These are phyloP conservation scores for Penicillium samsonianum DNA, from an alignment of 495 filamentous ascomycete genomes.

Conservation along the genomic window DNA sequence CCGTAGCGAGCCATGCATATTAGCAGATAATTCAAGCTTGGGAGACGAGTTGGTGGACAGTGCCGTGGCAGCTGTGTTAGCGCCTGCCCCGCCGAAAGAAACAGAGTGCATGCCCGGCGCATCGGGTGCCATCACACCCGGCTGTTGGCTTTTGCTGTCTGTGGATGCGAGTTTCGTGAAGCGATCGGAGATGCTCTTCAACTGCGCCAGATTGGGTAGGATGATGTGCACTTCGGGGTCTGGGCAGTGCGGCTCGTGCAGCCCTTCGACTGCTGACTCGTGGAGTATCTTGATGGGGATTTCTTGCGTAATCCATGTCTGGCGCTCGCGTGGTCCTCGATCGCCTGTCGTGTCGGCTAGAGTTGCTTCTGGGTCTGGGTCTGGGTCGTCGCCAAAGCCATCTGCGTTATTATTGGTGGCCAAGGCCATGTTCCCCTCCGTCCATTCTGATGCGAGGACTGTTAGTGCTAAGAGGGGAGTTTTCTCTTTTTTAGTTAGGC, in stretches of 20 bases:
- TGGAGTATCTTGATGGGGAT: constrained; percentile 89
- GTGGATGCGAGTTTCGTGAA: constrained; percentile 75
- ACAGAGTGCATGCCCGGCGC: constrained; percentile 10
- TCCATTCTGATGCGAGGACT: constrained; percentile 61
- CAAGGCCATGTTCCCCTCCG: constrained; percentile 48
- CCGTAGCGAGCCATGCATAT: constrained; percentile 83
- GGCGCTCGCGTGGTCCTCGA: constrained; percentile 57
- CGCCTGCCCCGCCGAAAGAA: not conserved
- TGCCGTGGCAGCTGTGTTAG: constrained; percentile 18
- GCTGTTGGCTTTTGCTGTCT: constrained; percentile 29
- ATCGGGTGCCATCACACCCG: constrained; percentile 17
- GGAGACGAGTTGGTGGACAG: constrained; percentile 43
- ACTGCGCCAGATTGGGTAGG: constrained; percentile 75
- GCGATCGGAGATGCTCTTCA: constrained; percentile 90
- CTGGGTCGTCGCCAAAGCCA: not conserved
- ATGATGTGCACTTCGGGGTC: constrained; percentile 95
- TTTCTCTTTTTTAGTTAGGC: constrained; percentile 89
- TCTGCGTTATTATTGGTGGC: constrained; percentile 40
- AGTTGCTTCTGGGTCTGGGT: constrained; percentile 5
- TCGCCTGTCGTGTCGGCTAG: constrained; percentile 48
- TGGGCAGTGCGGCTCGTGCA: constrained; percentile 85
- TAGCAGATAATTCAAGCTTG: constrained; percentile 79
- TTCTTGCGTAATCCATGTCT: constrained; percentile 93
- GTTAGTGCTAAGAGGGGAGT: constrained; percentile 83
- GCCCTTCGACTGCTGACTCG: constrained; percentile 72